A percentile compares a stretch with the other conserved stretches of the same genome.
phyloP scores from a whole-genome alignment of 257 asterid genomes.

The Nicotiana benthamiana region DNA sequence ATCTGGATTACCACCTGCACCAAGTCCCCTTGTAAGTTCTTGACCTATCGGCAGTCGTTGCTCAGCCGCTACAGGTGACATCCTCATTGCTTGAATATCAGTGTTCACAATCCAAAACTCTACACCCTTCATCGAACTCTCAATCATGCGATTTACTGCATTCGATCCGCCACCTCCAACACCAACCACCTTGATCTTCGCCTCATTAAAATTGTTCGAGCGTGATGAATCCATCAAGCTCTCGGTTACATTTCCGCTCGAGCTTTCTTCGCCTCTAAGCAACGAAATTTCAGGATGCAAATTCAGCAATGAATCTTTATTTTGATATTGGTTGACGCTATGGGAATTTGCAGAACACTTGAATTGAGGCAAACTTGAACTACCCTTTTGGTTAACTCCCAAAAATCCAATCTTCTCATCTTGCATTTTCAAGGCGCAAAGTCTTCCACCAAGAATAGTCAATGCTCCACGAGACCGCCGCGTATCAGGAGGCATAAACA shows the following conservation, averaged over 20 bases:
- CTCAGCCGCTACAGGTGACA: conserved; percentile 68
- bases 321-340: conserved; percentile 41
- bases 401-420: conserved; percentile 40
- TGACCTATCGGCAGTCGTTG: conserved; percentile 81
- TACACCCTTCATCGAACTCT: conserved; percentile 82
- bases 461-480: conserved; percentile 37
- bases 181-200: conserved; percentile 90
- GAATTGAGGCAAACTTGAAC: conserved; percentile 27
- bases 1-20: conserved; percentile 98
- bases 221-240: conserved; percentile 38
- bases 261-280: conserved; percentile 74
- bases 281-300: conserved; percentile 75
- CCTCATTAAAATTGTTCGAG: conserved; percentile 53
- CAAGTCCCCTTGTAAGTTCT: conserved; percentile 93
- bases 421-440: conserved; percentile 37
- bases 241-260: conserved; percentile 45
- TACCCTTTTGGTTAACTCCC: conserved; percentile 26
- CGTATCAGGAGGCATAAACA: conserved; percentile 47
- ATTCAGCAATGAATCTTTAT: conserved; percentile 65
- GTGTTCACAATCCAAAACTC: conserved; percentile 97
- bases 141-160: conserved; percentile 97
- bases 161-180: conserved; percentile 98
- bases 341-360: conserved; percentile 65
- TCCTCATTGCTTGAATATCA: conserved; percentile 83
- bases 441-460: conserved; percentile 41